phyloP scores from a whole-genome alignment of 2,329 filamentous ascomycete genomes.

The Conoideocrella luteorostrata region DNA sequence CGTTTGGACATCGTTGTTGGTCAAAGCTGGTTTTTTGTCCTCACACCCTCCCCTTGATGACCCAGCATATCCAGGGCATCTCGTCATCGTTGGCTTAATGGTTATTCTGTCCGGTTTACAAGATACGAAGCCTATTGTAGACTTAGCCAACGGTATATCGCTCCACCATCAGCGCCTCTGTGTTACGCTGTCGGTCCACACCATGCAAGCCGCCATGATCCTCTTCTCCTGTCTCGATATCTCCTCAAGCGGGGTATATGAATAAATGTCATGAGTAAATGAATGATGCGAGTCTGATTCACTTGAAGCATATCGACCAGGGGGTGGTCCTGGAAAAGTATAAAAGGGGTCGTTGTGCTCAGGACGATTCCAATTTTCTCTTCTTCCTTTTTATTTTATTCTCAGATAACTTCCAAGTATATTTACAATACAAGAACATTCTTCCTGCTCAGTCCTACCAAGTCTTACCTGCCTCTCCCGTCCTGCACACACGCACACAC shows the following conservation, averaged over 20 bases:
- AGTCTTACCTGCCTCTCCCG: too few species aligned
- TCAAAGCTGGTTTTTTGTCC: constrained; percentile 14
- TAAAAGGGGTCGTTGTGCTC: constrained; percentile 55
- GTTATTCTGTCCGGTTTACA: neutral
- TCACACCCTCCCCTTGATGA: constrained; percentile 16
- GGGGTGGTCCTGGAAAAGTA: constrained; percentile 44
- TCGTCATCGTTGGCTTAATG: constrained; percentile 10
- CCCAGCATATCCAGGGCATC: constrained; percentile 6
- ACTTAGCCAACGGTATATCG: constrained; percentile 9
- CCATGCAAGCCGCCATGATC: constrained; percentile 28
- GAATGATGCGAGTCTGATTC: constrained; percentile 33
- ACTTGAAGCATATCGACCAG: constrained; percentile 27
- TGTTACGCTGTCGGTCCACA: constrained; percentile 25
- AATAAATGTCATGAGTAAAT: constrained; percentile 35
- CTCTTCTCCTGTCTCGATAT: constrained; percentile 21
- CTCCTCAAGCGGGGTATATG: constrained; percentile 34
- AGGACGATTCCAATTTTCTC: constrained; percentile 38
- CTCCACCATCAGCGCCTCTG: constrained; percentile 17
- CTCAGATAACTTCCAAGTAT: too few species aligned
- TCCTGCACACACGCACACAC: too few species aligned
- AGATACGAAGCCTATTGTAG: constrained; percentile 1
- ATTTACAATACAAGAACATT: too few species aligned
- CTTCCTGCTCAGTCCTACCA: too few species aligned
- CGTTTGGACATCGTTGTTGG: constrained; percentile 3
- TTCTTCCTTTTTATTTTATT: constrained; percentile 37